Evolutionary conservation across 345 rosid species (phyloP).

Genomic region (Arabidopsis arenosa): DNA sequence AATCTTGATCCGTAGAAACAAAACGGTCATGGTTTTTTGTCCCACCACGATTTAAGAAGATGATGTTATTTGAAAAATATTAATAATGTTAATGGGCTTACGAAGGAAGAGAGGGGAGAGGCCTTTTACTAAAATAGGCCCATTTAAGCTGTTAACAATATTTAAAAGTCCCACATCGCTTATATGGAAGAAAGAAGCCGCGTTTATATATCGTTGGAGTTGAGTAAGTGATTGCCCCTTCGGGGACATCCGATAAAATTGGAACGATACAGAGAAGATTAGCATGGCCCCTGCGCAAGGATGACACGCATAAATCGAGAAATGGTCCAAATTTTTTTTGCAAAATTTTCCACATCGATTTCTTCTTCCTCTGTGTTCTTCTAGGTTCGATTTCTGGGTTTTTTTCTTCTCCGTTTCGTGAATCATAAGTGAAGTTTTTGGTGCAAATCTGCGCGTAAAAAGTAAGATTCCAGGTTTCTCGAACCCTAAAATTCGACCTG

Average conservation of each 20-base stretch:
- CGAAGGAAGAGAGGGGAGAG: not conserved
- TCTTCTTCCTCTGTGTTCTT: not conserved
- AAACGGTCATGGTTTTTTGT: constrained; percentile 12
- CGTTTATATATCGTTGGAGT: not conserved
- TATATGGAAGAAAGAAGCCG: not conserved
- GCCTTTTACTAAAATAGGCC: not conserved
- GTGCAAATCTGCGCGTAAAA: not conserved
- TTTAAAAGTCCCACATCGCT: constrained; percentile 19
- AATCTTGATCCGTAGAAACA: constrained; percentile 17
- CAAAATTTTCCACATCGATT: not conserved
- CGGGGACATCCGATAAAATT: constrained; percentile 41
- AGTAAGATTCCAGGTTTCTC: not conserved
- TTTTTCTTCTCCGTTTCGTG: not conserved
- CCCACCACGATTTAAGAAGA: not conserved
- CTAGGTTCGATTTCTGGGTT: not conserved
- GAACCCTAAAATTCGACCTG: not conserved
- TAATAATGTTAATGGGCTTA: not conserved
- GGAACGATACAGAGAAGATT: constrained; percentile 40
- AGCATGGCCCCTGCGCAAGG: constrained; percentile 37
- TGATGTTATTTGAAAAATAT: not conserved
- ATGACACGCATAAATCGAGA: constrained; percentile 31
- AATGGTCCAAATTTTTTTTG: constrained; percentile 16
- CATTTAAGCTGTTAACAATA: not conserved
- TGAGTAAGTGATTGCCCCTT: not conserved
- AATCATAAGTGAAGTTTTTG: not conserved